Percentiles rank a stretch among this genome's conserved stretches.
Conservation (phyloP, 257 asterid genomes). For the Gardenia jasminoides region DNA sequence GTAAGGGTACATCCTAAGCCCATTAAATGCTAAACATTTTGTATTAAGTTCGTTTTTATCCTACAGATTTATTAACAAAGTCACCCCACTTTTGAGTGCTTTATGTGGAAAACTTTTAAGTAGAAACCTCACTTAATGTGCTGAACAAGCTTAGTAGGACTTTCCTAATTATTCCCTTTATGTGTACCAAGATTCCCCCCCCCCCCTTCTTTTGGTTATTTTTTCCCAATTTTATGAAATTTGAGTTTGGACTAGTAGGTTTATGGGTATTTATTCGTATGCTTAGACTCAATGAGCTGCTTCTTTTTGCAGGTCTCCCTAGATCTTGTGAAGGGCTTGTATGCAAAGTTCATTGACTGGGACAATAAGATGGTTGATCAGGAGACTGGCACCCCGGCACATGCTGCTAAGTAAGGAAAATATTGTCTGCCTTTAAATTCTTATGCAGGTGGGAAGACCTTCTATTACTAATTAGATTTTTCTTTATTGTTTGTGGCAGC, state of each 20-base stretch:
- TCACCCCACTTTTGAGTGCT: background rate
- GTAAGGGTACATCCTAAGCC: background rate
- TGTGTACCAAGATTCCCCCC: no score
- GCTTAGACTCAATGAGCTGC: background rate
- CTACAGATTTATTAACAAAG: background rate
- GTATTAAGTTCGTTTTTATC: no score
- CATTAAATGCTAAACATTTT: background rate
- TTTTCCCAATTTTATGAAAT: no score
- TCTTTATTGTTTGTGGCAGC: constrained; percentile 62
- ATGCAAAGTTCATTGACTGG: constrained; percentile 98
- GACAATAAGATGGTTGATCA: constrained; percentile 90
- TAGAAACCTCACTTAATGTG: no score
- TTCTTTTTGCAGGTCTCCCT: constrained; percentile 64
- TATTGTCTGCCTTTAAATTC: constrained; percentile 20
- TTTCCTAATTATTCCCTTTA: no score
- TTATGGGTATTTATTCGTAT: background rate
- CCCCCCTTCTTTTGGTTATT: no score
- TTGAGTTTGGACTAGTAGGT: no score
- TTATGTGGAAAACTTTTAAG: no score
- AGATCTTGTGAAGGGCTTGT: constrained; percentile 93
- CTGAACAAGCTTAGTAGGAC: no score
- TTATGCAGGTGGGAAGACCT: background rate
- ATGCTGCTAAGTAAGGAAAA: constrained; percentile 81
- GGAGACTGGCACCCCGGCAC: constrained; percentile 72
- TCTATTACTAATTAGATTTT: constrained; percentile 19